Evolutionary conservation across 1,139 yeast species (phyloP), one percentile per base, ranked within the genome.

Genomic region (Yamadazyma aaseri): DNA sequence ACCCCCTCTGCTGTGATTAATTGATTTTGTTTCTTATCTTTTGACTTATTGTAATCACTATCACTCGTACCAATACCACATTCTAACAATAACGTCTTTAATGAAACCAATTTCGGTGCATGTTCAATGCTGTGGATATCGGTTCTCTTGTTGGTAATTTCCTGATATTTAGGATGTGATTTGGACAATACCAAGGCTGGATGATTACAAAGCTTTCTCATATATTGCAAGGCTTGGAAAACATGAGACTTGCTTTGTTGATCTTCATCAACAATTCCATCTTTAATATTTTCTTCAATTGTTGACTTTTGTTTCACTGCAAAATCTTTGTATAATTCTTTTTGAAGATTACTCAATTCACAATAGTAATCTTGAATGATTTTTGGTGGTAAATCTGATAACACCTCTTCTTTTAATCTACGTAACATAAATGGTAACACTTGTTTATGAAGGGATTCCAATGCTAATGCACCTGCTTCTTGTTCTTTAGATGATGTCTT

Each of bases 341-440:
- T 84, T 58, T 94, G 99, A 40, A 89, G 66, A 41, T 87, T 96
- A 51, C 96, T 86, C 44, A 94, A 70, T 48, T 92, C 97, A 67
- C 98, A 94, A 58, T 92, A 92, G 56, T 94, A 90, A 64, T 94
- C 99, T 59, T 94, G 99, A 47, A 94, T 92, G 47, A 94, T 92
- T 63, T 94, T 94, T 28, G 99, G 99, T 8, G 99, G 99, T 46
- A 94, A 71, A 58, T 94, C 99, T 1, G 95, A 83, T 39, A 94
- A 70, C 6, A 94, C 99, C 51, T 94, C 98, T 55, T 94, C 98
- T 56, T 94, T 94, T 50, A 94, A 73, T 55, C 99, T 82, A 58
- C 99, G 82, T 48, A 94, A 68, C 87, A 94, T 82, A 58, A 94
- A 94, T 18, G 99, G 99, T 35, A 94, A 69, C 0, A 89, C 97